phyloP scores from a whole-genome alignment of 2,329 filamentous ascomycete genomes.

The Huntiella omanensis region DNA sequence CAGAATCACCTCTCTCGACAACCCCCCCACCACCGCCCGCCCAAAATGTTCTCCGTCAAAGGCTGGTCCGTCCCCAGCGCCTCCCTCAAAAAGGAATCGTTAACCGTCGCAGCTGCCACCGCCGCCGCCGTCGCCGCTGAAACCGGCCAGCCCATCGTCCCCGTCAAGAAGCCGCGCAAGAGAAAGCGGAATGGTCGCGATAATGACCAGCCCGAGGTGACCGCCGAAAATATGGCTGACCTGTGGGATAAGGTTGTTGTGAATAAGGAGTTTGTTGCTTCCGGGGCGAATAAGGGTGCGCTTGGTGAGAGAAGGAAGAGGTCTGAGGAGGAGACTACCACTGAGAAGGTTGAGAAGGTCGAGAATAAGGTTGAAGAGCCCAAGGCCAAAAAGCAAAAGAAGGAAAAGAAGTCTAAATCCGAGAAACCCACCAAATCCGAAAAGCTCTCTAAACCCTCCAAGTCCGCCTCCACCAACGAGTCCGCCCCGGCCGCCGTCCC shows the following conservation, averaged over 20 bases:
- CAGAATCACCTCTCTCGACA: background rate
- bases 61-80: slow-evolving; percentile 73
- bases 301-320: slow-evolving; percentile 1
- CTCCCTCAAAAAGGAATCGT: slow-evolving; percentile 49
- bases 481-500: slow-evolving; percentile 10
- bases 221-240: slow-evolving; percentile 51
- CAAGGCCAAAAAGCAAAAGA: slow-evolving; percentile 15
- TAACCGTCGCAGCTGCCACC: slow-evolving; percentile 8
- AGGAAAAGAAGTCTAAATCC: slow-evolving; percentile 18
- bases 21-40: background rate
- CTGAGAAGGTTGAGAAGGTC: slow-evolving; percentile 15
- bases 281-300: slow-evolving; percentile 14
- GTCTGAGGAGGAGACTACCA: slow-evolving; percentile 11
- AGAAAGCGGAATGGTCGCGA: slow-evolving; percentile 29
- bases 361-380: slow-evolving; percentile 16
- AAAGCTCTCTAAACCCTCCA: slow-evolving; percentile 16
- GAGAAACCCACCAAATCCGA: slow-evolving; percentile 14
- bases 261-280: slow-evolving; percentile 27
- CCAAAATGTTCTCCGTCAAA: slow-evolving; percentile 71
- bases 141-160: slow-evolving; percentile 1
- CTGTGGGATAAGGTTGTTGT: slow-evolving; percentile 69
- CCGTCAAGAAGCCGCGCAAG: slow-evolving; percentile 34
- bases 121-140: slow-evolving; percentile 17
- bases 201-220: slow-evolving; percentile 28
- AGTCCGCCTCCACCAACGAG: slow-evolving; percentile 19